phyloP scores from a whole-genome alignment of 2,329 filamentous ascomycete genomes.

The Fusarium transvaalense region DNA sequence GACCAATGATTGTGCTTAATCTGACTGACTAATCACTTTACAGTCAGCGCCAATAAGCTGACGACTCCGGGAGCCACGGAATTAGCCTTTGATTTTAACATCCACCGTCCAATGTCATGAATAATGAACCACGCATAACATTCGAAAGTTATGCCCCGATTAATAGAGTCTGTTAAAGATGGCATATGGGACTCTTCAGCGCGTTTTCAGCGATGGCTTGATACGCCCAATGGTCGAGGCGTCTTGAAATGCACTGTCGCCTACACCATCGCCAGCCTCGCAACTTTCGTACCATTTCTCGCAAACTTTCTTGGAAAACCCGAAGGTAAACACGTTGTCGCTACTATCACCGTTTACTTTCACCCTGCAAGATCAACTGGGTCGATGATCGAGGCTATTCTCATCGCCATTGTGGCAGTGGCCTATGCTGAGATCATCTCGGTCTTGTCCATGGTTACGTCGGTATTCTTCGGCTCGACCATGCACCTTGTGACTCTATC shows the following conservation, averaged over 20 bases:
- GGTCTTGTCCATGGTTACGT: conserved; percentile 86
- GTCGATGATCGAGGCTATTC: conserved; percentile 87
- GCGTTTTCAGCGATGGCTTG: conserved; percentile 68
- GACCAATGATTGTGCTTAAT: not conserved
- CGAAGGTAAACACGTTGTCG: conserved; percentile 93
- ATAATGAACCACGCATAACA: conserved; percentile 13
- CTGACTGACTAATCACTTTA: conserved; percentile 31
- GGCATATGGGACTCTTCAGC: conserved; percentile 55
- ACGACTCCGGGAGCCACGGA: conserved; percentile 16
- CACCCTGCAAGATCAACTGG: conserved; percentile 88
- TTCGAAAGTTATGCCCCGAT: conserved; percentile 10
- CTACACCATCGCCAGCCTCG: conserved; percentile 86
- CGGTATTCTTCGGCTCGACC: conserved; percentile 79
- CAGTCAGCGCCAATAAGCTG: not conserved
- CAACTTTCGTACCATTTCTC: conserved; percentile 82
- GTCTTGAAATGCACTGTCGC: conserved; percentile 93
- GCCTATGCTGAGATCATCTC: conserved; percentile 77
- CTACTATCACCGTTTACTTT: conserved; percentile 94
- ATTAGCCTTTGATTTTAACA: conserved; percentile 2
- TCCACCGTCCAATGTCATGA: conserved; percentile 11
- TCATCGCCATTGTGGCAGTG: conserved; percentile 83
- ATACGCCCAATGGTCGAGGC: conserved; percentile 79
- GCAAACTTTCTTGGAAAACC: conserved; percentile 81
- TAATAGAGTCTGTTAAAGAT: conserved; percentile 28
- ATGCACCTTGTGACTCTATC: conserved; percentile 76